These are phyloP conservation scores for Selaginella tamariscina DNA, from an alignment of 75 land plant genomes.

Conservation along the genomic window DNA sequence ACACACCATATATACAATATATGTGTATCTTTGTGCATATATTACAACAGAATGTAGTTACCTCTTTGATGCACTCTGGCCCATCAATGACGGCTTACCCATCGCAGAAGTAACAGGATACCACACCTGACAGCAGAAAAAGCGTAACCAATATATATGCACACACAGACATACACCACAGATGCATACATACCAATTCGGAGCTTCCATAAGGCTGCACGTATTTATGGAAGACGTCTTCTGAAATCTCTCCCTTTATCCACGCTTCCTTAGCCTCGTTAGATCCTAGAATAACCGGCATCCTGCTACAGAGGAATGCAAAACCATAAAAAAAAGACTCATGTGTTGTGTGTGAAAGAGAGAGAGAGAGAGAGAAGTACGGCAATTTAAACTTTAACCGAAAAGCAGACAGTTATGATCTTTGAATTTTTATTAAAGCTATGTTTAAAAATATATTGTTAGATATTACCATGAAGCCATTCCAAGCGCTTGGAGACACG, in stretches of 20 bases:
- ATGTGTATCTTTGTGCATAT: not conserved
- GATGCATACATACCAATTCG: slow-evolving; percentile 34
- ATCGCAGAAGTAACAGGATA: slow-evolving; percentile 54
- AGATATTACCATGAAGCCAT: no score
- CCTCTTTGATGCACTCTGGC: slow-evolving; percentile 90
- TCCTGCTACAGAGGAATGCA: slow-evolving; percentile 30
- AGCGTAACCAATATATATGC: no score
- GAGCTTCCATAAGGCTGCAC: slow-evolving; percentile 48
- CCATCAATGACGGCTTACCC: slow-evolving; percentile 64
- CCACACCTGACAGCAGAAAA: slow-evolving; percentile 42
- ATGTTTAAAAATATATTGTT: no score
- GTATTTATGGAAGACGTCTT: slow-evolving; percentile 26
- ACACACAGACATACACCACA: not conserved
- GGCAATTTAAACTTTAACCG: no score
- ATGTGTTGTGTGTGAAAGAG: no score
- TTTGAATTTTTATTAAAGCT: no score
- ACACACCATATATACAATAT: not conserved
- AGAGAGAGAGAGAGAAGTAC: no score
- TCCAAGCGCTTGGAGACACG: slow-evolving; percentile 47
- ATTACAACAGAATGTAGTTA: no score
- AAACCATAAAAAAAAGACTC: not conserved
- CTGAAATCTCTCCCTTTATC: slow-evolving; percentile 29
- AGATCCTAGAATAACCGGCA: slow-evolving; percentile 52
- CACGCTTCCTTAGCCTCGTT: slow-evolving; percentile 34
- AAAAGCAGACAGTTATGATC: no score